A percentile compares a stretch with the other conserved stretches of the same genome.
phyloP scores from a whole-genome alignment of 306 rosid genomes.

The Medicago ruthenica region DNA sequence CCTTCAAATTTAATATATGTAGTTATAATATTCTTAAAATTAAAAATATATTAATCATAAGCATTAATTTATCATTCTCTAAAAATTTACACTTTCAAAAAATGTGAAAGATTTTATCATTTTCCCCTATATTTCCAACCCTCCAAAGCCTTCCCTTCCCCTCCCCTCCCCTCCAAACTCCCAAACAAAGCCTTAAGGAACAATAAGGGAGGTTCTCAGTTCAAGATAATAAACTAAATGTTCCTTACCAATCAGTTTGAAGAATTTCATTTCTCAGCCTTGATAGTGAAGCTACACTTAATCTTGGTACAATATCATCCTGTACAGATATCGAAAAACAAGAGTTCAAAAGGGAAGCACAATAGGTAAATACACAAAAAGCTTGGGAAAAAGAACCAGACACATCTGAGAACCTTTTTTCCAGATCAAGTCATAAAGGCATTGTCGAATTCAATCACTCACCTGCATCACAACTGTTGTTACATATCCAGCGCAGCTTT shows the following conservation, averaged over 20 bases:
- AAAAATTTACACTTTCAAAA: no score
- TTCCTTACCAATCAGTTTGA: slow-evolving; percentile 91
- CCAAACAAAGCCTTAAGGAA: no score
- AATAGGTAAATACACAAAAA: slow-evolving; percentile 35
- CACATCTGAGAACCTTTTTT: slow-evolving; percentile 39
- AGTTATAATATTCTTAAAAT: no score
- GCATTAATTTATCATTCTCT: no score
- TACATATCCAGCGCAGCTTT: slow-evolving; percentile 82
- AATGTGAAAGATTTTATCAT: no score
- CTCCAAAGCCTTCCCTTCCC: no score
- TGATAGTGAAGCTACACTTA: slow-evolving; percentile 78
- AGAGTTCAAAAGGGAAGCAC: slow-evolving; percentile 35
- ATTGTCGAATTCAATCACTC: slow-evolving; percentile 36
- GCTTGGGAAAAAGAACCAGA: slow-evolving; percentile 32
- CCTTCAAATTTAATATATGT: no score
- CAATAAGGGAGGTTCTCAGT: slow-evolving; percentile 26
- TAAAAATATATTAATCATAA: no score
- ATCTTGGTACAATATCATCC: slow-evolving; percentile 90
- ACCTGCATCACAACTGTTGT: slow-evolving; percentile 96
- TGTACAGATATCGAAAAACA: slow-evolving; percentile 48
- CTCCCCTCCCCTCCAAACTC: no score
- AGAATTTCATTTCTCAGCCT: slow-evolving; percentile 93
- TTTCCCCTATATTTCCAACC: no score
- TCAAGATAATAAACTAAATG: slow-evolving; percentile 35
- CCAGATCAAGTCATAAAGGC: slow-evolving; percentile 25